Conservation (phyloP, 345 rosid genomes). For the Firmiana major region DNA sequence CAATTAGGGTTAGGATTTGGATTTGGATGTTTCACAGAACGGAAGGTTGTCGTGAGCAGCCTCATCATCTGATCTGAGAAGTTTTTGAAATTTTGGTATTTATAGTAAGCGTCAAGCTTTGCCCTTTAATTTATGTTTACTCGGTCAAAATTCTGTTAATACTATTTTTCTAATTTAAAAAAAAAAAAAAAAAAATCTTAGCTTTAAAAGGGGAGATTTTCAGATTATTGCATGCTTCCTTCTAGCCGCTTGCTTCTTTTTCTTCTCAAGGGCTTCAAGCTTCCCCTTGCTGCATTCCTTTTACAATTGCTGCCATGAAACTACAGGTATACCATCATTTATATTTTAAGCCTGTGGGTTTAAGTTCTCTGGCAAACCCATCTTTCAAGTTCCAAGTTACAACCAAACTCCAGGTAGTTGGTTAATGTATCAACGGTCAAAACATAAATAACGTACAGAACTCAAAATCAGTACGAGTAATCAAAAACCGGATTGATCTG, state of each 20-base stretch:
- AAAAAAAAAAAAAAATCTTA: no score
- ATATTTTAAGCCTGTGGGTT: no score
- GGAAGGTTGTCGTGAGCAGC: constrained; percentile 49
- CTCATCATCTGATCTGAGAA: constrained; percentile 27
- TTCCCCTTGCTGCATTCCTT: no score
- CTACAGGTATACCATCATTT: no score
- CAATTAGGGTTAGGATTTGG: constrained; percentile 10
- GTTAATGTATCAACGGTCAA: not conserved
- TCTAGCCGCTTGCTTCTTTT: no score
- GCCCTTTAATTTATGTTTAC: not conserved
- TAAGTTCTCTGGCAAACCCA: no score
- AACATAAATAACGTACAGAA: not conserved
- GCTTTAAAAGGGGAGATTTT: not conserved
- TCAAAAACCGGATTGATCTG: not conserved
- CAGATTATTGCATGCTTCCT: not conserved
- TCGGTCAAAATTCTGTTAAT: not conserved
- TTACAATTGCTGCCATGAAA: no score
- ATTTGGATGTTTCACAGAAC: constrained; percentile 40
- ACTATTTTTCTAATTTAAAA: not conserved
- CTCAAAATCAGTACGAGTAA: not conserved
- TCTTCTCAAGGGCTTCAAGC: no score
- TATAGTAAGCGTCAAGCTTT: not conserved
- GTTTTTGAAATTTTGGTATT: not conserved
- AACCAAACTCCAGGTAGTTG: no score
- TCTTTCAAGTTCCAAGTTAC: no score